Evolutionary conservation across 805 yeast species (phyloP), one percentile per base, ranked within the genome.

Genomic region (Candida easanensis): DNA sequence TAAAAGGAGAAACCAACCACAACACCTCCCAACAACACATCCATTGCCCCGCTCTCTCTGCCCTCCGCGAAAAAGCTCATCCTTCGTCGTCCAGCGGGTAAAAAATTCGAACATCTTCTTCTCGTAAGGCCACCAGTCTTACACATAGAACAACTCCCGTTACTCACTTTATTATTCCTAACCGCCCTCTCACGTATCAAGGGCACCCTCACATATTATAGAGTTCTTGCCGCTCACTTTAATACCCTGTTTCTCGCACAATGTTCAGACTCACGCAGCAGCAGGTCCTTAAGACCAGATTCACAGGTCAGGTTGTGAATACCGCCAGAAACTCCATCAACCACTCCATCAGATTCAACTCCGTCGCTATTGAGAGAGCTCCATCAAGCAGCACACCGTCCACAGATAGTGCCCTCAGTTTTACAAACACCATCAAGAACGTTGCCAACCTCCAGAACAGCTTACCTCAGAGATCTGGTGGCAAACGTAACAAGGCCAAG

Each of bases 301-400:
- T 68, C 32, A 61, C 72, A 18, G 65, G 64, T 45, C 71, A 68
- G 47, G 64, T 68, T 34, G 69, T 67, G 26, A 57, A 63, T 30
- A 61, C 67, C 4, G 63, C 68, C 8, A 63, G 68, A 52, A 64
- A 63, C 51, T 63, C 69, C 3, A 51, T 66, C 31, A 66, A 66
- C 51, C 64, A 64, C 42, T 60, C 69, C 13, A 59, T 66, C 45
- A 57, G 69, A 51, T 63, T 65, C 49, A 67, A 68, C 54, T 59
- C 66, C 1, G 63, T 61, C 19, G 57, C 66, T 6, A 46, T 63
- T 36, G 69, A 67, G 33, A 58, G 68, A 42, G 37, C 46, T n/a
- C 46, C 56, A 28, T 53, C 54, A 11, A 33, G 47, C 19, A 54
- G 58, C 49, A 51, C 41, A 46, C 38, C 38, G 5, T 18, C 39